Conservation (phyloP, 805 yeast genomes). For the Lachancea sp. region DNA sequence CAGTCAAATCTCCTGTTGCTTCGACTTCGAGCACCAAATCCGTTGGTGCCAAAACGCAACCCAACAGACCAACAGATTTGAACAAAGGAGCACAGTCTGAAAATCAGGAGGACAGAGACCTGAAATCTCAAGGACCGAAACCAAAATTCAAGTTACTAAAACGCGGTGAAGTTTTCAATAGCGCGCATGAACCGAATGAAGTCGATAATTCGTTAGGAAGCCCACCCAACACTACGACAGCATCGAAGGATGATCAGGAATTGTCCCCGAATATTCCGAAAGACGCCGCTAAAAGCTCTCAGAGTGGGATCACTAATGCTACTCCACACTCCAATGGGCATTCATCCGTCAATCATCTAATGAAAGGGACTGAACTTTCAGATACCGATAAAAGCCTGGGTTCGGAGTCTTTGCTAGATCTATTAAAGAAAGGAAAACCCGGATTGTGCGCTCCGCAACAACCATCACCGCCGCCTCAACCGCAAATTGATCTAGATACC, state of each 20-base stretch:
- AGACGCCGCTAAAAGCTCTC: conserved; percentile 7
- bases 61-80: background rate
- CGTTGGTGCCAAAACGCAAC: background rate
- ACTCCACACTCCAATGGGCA: background rate
- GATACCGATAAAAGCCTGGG: background rate
- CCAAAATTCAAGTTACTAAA: conserved; percentile 33
- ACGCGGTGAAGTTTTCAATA: conserved; percentile 33
- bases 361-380: background rate
- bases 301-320: background rate
- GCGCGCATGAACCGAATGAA: conserved; percentile 3
- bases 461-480: background rate
- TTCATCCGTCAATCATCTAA: background rate
- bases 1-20: too few relatives aligned
- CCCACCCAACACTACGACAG: background rate
- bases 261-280: background rate
- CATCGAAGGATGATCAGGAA: background rate
- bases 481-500: background rate
- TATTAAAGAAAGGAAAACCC: background rate
- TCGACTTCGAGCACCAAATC: background rate
- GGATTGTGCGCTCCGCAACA: background rate
- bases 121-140: conserved; percentile 16
- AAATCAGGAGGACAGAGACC: background rate
- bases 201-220: background rate
- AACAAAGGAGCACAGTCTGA: background rate
- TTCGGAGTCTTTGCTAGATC: background rate